Evolutionary conservation across 176 grass and related monocot species (phyloP), one percentile per base, ranked within the genome.

Genomic region (Elymus sibiricus): DNA sequence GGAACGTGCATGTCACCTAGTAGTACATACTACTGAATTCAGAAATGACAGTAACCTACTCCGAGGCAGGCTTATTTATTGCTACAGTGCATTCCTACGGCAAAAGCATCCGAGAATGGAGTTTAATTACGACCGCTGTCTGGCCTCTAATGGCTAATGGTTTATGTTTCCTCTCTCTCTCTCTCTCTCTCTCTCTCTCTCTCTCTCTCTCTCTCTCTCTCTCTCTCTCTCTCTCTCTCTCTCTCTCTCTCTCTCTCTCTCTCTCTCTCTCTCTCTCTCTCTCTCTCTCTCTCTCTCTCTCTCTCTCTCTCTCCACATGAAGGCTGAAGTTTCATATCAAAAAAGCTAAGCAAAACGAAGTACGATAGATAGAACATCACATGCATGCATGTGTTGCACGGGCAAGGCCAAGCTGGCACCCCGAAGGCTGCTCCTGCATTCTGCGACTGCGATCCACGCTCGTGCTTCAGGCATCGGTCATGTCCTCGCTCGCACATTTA

Each of bases 401-500:
- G 53, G 53, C 53, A 6, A 21, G 21, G 53, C 53, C 53, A 58
- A 58, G 53, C 53, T 58, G 53, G 7, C 53, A 58, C 49, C 2
- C 47, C 6, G 35, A 42, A 42, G 40, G 35, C 35, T 37, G 35
- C 40, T 42, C 40, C 40, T 53, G 49, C 49, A 6, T 5, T 53
- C 49, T 56, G 53, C 5, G 3, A 2, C 53, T 56, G 19, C 53
- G 4, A 22, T 58, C 53, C 53, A 58, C 21, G 53, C 53, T 58
- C 53, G 53, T 66, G 76, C 4, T 76, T 81, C 49, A 80, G 34
- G 72, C 79, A 32, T 47, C 51, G 70, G 70, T 85, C 81, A 84
- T 64, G 79, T 83, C 79, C 46, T 46, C 15, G 63, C 76, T 1
- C 76, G 26, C 46, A 60, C 75, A 84, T 91, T 90, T 76, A 91